Base-by-base conservation (phyloP, 1,284 basidiomycete species). In the Trichosporon inkin region DNA sequence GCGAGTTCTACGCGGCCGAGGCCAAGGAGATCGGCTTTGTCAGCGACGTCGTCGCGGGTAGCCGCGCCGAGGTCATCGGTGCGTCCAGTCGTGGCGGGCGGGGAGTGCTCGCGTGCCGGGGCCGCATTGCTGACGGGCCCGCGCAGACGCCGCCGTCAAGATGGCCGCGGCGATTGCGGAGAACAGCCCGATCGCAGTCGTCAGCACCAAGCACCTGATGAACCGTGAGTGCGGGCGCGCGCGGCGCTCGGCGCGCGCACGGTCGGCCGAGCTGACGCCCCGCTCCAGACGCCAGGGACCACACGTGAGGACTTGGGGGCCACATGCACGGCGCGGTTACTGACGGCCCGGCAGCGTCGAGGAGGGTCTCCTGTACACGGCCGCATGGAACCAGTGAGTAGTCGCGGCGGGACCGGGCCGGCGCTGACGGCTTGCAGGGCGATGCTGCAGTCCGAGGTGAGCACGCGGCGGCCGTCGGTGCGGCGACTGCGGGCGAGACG, bases 101-200 rank as follows among this genome's bases (percentile, higher is more conserved):
- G n/a, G n/a, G n/a, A n/a, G n/a, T n/a, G n/a, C n/a, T n/a, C n/a
- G n/a, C n/a, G n/a, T n/a, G n/a, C n/a, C n/a, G n/a, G n/a, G n/a
- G n/a, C n/a, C n/a, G n/a, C n/a, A n/a, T n/a, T n/a, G n/a, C n/a
- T n/a, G n/a, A n/a, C n/a, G n/a, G n/a, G n/a, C n/a, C n/a, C n/a
- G n/a, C n/a, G 6, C 56, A 81, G 80, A 64, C 16, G 85, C 82
- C 0, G 89, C 91, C 0, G 62, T 94, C 34, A 81, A 83, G 36
- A 79, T 88, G 7, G 92, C 89, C 0, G 79, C 79, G 59, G 68
- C 81, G 1, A 89, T 95, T 51, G 88, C 90, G 1, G 62, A 66
- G 47, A 94, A 94, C 79, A 88, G 87, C 37, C 92, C 93, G 0
- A 80, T 96, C 0, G 92, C 92, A 0, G 85, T 91, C 0, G 69